These are phyloP conservation scores for Phlyctochytrium arcticum DNA, from an alignment of 192 early-diverging fungal genomes.

Conservation along the genomic window DNA sequence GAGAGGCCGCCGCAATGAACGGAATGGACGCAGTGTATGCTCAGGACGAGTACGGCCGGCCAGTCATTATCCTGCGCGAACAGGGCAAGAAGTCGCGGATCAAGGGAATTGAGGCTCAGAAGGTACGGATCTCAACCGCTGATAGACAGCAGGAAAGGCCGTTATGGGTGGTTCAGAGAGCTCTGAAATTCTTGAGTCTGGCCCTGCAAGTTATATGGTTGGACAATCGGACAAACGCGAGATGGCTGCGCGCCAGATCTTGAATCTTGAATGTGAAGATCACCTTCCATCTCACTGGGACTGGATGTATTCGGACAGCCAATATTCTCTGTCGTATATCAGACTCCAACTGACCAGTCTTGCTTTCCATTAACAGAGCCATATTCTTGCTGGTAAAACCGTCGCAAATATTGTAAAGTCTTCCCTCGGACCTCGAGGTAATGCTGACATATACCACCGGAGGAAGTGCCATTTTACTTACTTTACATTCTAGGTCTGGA, in stretches of 20 bases:
- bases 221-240: too few relatives aligned
- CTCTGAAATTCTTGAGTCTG: too few relatives aligned
- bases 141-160: too few relatives aligned
- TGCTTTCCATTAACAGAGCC: constrained; percentile 66
- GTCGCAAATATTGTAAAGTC: constrained; percentile 97
- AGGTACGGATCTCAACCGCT: constrained; percentile 70
- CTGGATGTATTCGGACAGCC: too few relatives aligned
- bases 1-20: too few relatives aligned
- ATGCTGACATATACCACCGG: neutral
- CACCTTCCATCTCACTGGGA: too few relatives aligned
- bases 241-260: too few relatives aligned
- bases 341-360: too few relatives aligned
- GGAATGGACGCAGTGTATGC: constrained; percentile 67
- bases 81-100: constrained; percentile 89
- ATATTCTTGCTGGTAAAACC: constrained; percentile 96
- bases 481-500: constrained; percentile 70
- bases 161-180: too few relatives aligned
- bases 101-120: constrained; percentile 89
- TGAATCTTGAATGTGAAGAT: too few relatives aligned
- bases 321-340: too few relatives aligned
- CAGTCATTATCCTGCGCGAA: constrained; percentile 98
- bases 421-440: constrained; percentile 95
- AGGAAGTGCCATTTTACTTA: neutral
- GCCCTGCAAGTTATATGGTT: too few relatives aligned
- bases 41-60: constrained; percentile 94